Evolutionary conservation across 176 grass and related monocot genomes (phyloP).

Genomic region (maize (Zea mays)): DNA sequence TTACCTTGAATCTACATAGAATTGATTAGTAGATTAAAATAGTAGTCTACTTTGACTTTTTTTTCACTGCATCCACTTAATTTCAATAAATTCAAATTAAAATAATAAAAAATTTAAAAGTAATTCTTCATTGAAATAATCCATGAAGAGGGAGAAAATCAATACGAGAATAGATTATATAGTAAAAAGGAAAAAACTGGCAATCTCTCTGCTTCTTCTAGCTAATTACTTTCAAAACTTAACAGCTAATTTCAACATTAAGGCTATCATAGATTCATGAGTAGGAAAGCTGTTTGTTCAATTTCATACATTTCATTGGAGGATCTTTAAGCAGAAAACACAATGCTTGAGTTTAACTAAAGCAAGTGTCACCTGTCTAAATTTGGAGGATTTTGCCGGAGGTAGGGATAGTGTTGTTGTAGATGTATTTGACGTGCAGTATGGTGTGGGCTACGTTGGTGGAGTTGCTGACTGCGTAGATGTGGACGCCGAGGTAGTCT

Average conservation of each 20-base stretch:
- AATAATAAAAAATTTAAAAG: background rate
- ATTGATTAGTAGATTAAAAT: constrained; percentile 5
- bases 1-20: background rate
- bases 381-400: too few species aligned
- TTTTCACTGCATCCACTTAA: background rate
- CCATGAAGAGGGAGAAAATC: background rate
- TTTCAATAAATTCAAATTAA: background rate
- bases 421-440: too few species aligned
- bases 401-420: too few species aligned
- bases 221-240: background rate
- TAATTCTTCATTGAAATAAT: background rate
- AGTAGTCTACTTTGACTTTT: background rate
- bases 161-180: background rate
- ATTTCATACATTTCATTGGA: background rate
- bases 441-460: too few species aligned
- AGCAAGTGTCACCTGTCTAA: too few species aligned
- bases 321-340: background rate
- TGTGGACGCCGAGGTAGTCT: too few species aligned
- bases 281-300: background rate
- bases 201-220: background rate
- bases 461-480: too few species aligned
- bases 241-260: background rate
- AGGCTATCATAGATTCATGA: background rate
- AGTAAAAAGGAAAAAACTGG: background rate
- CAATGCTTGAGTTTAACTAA: background rate